Evolutionary conservation across 805 yeast genomes (phyloP).

Genomic region (Debaryomyces tyrocola): DNA sequence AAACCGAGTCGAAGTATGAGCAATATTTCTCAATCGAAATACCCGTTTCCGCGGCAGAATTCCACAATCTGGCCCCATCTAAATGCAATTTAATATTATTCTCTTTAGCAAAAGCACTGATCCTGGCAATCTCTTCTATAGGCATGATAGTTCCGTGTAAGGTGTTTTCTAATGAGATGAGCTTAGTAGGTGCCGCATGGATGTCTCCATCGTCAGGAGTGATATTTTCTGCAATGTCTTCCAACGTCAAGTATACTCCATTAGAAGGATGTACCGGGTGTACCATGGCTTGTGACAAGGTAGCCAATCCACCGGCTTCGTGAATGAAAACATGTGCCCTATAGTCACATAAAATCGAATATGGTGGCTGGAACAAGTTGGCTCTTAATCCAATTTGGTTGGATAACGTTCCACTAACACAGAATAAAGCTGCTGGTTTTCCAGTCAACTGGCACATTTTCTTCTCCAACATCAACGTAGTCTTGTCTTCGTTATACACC

Average conservation of each 20-base stretch:
- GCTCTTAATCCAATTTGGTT: constrained; percentile 84
- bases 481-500: constrained; percentile 82
- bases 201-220: constrained; percentile 77
- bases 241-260: constrained; percentile 74
- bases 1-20: constrained; percentile 79
- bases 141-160: constrained; percentile 83
- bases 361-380: constrained; percentile 78
- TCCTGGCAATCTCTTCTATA: constrained; percentile 68
- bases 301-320: constrained; percentile 92
- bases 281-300: constrained; percentile 90
- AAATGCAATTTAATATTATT: constrained; percentile 67
- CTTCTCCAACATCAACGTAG: constrained; percentile 63
- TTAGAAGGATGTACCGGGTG: constrained; percentile 77
- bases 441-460: constrained; percentile 71
- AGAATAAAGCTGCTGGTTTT: constrained; percentile 76
- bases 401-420: constrained; percentile 87
- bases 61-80: constrained; percentile 96
- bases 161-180: constrained; percentile 86
- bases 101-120: constrained; percentile 66
- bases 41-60: constrained; percentile 77
- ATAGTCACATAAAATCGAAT: constrained; percentile 81
- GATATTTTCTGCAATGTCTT: constrained; percentile 65
- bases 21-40: constrained; percentile 70
- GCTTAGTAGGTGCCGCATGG: constrained; percentile 84
- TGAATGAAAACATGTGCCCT: constrained; percentile 79